Conservation (phyloP, 2,329 filamentous ascomycete genomes). For the Thielaviopsis euricoi region DNA sequence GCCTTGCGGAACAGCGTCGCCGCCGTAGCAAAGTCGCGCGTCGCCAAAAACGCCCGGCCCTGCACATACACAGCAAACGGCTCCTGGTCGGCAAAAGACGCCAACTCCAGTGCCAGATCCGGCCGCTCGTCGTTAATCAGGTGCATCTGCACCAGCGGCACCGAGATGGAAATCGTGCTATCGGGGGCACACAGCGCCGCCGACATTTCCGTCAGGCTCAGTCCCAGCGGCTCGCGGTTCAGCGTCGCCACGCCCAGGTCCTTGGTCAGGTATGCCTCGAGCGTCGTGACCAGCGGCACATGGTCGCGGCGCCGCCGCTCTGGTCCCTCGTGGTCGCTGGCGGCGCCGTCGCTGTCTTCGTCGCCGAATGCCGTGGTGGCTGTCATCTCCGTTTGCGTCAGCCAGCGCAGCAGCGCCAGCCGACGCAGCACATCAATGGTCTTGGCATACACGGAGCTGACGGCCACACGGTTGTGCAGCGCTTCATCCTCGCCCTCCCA, state of each 20-base stretch:
- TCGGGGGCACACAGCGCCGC: conserved; percentile 47
- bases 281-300: conserved; percentile 21
- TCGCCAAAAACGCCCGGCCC: conserved; percentile 59
- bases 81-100: conserved; percentile 37
- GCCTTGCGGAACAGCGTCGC: conserved; percentile 66
- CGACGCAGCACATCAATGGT: conserved; percentile 56
- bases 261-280: conserved; percentile 43
- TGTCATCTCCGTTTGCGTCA: conserved; percentile 41
- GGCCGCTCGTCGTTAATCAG: conserved; percentile 41
- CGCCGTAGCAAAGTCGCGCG: conserved; percentile 58
- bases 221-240: conserved; percentile 33
- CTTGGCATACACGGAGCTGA: conserved; percentile 52
- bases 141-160: conserved; percentile 44
- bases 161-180: conserved; percentile 48
- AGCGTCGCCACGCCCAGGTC: conserved; percentile 44
- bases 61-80: conserved; percentile 66
- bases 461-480: conserved; percentile 41
- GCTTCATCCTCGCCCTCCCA: conserved; percentile 57
- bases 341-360: conserved; percentile 22
- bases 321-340: conserved; percentile 17
- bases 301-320: conserved; percentile 29
- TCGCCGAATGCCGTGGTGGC: conserved; percentile 28
- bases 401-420: conserved; percentile 57
- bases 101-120: conserved; percentile 42
- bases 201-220: conserved; percentile 49